phyloP scores from a whole-genome alignment of 1,284 basidiomycete species.

The Puccinia hordei region DNA sequence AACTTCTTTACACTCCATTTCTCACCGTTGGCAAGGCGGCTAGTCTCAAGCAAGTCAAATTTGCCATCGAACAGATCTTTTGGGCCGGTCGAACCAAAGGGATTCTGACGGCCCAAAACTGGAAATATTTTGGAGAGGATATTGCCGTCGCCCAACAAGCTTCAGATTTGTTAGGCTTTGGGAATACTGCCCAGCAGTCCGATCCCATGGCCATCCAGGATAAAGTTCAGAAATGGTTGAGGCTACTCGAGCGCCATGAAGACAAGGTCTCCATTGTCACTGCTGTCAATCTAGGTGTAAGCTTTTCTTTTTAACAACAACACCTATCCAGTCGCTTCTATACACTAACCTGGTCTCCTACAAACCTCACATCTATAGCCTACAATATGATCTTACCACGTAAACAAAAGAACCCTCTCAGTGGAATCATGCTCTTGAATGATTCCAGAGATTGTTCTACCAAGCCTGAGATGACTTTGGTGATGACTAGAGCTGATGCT shows the following conservation, averaged over 20 bases:
- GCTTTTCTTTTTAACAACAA: no score
- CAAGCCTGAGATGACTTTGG: constrained; percentile 97
- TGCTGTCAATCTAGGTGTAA: constrained; percentile 84
- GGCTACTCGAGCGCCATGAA: no score
- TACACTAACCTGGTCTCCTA: no score
- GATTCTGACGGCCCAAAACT: no score
- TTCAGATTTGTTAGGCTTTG: neutral
- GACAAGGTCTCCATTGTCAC: constrained; percentile 92
- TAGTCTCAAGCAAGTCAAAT: constrained; percentile 71
- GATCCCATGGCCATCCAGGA: neutral
- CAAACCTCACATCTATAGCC: no score
- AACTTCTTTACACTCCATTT: no score
- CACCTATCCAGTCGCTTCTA: no score
- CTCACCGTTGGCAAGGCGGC: constrained; percentile 70
- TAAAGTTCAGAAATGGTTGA: no score
- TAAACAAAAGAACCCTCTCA: constrained; percentile 82
- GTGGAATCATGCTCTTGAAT: constrained; percentile 87
- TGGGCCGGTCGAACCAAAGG: constrained; percentile 59
- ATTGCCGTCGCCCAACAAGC: no score
- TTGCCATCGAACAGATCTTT: constrained; percentile 74
- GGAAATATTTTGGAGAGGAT: no score
- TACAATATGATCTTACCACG: constrained; percentile 90
- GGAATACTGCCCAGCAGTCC: neutral
- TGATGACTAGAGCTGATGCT: constrained; percentile 90
- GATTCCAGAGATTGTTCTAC: constrained; percentile 85